Conservation (phyloP, 495 filamentous ascomycete species). For the Hyaloscypha bicolor region DNA sequence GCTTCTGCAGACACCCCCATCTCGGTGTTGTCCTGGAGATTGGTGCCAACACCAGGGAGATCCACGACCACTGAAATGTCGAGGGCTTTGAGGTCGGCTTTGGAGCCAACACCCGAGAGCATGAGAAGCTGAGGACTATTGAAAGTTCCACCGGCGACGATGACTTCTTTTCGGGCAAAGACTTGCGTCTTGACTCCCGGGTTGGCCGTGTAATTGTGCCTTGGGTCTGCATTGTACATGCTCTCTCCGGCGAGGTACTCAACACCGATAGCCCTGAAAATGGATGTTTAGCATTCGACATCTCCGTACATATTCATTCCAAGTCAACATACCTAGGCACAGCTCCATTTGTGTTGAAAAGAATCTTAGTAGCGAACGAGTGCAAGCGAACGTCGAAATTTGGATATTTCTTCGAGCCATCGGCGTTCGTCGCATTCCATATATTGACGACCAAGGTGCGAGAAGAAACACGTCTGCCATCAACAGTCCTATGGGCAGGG, state of each 20-base stretch:
- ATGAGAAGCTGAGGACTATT: constrained; percentile 67
- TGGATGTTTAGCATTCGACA: too few species aligned
- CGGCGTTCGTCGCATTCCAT: constrained; percentile 48
- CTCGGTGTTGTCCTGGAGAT: constrained; percentile 67
- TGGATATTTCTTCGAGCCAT: constrained; percentile 55
- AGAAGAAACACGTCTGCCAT: constrained; percentile 1
- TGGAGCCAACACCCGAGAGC: constrained; percentile 62
- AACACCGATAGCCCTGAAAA: constrained; percentile 58
- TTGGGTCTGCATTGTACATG: constrained; percentile 62
- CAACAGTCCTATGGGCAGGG: background rate
- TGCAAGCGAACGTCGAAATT: constrained; percentile 59
- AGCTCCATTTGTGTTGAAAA: constrained; percentile 48
- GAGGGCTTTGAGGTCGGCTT: constrained; percentile 47
- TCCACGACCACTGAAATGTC: constrained; percentile 56
- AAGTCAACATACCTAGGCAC: constrained; percentile 34
- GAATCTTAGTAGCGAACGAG: constrained; percentile 61
- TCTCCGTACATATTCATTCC: too few species aligned
- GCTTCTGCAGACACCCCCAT: constrained; percentile 34
- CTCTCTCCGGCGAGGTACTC: constrained; percentile 61
- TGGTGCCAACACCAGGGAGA: constrained; percentile 62
- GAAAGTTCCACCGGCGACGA: constrained; percentile 62
- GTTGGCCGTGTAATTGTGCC: constrained; percentile 23
- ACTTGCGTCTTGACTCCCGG: constrained; percentile 48
- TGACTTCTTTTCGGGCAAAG: constrained; percentile 59
- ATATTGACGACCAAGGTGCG: constrained; percentile 57